Evolutionary conservation across 352 stramenopile genomes (phyloP), one percentile per base, ranked within the genome.

Genomic region (Phytopythium sindhum): DNA sequence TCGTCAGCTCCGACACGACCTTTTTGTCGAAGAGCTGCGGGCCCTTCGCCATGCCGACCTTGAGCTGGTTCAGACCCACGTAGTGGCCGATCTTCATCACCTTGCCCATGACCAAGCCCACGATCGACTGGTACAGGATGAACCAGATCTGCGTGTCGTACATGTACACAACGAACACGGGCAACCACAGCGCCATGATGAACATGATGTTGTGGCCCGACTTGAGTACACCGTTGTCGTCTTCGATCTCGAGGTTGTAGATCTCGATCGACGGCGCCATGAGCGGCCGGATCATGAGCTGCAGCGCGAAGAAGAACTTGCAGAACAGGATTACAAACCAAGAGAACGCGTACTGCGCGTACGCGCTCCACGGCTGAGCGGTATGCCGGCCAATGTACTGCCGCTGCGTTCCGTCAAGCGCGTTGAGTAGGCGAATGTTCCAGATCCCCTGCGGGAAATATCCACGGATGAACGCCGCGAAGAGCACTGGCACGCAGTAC

Each of bases 71-170:
- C 24, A 94, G 68, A 4, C 77, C 75, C 15, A 85, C 72, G 57
- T 89, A 91, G 65, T 93, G 81, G 0, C 86, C 86, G 57, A 96
- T 85, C 31, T 89, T 86, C 70, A 87, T 87, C 2, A 73, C 70
- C 28, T 92, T 75, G 29, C 87, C 87, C 67, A 92, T 90, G 23
- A 86, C 68, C n/a, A 90, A 42, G 17, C 87, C 87, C 15, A 94
- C 63, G 37, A 96, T 69, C 9, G 84, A 84, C 61, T 96, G 87
- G 62, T 82, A 91, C 35, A 95, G 44, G 41, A 89, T 91, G 57
- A 95, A 89, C 81, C 85, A 95, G 71, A 95, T 95, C 74, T 95
- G 86, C 17, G 81, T 65, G 64, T 95, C 86, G 77, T 95, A 95
- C 64, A 95, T 85, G 66, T 93, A 95, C 39, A 95, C 86, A 31